A percentile compares a stretch with the other conserved stretches of the same genome.
phyloP scores from a whole-genome alignment of 2,329 filamentous ascomycete genomes.

The Alternaria solani region DNA sequence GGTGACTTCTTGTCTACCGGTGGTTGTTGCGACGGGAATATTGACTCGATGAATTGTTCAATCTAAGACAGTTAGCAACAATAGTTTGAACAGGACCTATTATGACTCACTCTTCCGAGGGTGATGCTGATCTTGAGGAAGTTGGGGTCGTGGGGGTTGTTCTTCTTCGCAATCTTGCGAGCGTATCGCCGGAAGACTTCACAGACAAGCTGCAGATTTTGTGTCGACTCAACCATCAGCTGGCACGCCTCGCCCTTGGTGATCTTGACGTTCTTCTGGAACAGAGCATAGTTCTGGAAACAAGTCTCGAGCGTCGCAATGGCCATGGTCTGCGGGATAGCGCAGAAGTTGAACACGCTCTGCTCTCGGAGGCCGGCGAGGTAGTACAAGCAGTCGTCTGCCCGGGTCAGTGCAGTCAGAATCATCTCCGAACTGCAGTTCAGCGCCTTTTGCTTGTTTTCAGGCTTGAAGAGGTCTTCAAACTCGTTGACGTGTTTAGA shows the following conservation, averaged over 20 bases:
- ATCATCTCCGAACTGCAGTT: conserved; percentile 95
- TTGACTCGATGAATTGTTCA: conserved; percentile 92
- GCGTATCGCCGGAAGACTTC: conserved; percentile 81
- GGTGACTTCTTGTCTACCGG: conserved; percentile 53
- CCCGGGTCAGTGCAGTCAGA: conserved; percentile 83
- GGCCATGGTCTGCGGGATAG: conserved; percentile 96
- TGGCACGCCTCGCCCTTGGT: conserved; percentile 92
- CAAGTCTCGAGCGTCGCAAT: conserved; percentile 92
- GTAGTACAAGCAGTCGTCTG: conserved; percentile 96
- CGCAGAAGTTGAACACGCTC: conserved; percentile 98
- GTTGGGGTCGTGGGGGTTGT: conserved; percentile 90
- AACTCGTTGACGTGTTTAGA: conserved; percentile 91
- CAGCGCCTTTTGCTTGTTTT: conserved; percentile 78
- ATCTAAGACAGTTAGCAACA: conserved; percentile 64
- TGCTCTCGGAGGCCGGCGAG: conserved; percentile 94
- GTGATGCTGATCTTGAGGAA: conserved; percentile 90
- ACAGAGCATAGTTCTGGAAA: conserved; percentile 89
- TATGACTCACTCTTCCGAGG: conserved; percentile 75
- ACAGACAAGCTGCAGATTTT: conserved; percentile 83
- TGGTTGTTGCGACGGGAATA: conserved; percentile 86
- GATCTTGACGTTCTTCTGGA: conserved; percentile 92
- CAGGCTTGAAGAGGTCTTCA: conserved; percentile 86
- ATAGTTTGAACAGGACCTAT: neutral
- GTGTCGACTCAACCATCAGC: conserved; percentile 90
- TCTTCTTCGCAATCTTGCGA: conserved; percentile 88